Evolutionary conservation across 441 rosid species (phyloP).

Genomic region (Breynia disticha): DNA sequence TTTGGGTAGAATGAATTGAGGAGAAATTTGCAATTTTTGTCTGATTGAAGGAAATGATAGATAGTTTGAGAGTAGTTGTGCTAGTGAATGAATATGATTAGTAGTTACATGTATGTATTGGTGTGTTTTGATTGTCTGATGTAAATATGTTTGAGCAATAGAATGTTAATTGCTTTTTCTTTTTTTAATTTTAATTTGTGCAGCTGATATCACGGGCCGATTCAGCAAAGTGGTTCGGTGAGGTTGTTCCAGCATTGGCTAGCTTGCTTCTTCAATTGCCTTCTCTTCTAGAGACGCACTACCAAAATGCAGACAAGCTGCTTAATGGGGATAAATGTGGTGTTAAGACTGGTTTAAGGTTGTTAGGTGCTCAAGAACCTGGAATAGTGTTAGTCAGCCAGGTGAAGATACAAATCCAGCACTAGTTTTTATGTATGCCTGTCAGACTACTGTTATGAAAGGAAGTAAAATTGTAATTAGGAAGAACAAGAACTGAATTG

Average conservation of each 20-base stretch:
- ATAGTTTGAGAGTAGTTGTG: too few species aligned
- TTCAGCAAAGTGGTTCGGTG: slow-evolving; percentile 53
- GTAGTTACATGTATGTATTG: too few species aligned
- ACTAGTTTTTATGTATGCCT: not conserved
- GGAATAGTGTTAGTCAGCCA: slow-evolving; percentile 74
- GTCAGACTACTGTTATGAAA: too few species aligned
- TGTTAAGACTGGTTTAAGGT: slow-evolving; percentile 42
- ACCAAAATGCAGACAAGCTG: slow-evolving; percentile 31
- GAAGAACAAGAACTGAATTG: too few species aligned
- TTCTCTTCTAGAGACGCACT: slow-evolving; percentile 53
- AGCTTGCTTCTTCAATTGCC: slow-evolving; percentile 56
- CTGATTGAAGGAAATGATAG: too few species aligned
- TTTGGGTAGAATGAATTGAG: too few species aligned
- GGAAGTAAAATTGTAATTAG: not conserved
- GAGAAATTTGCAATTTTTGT: too few species aligned
- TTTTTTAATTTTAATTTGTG: not conserved
- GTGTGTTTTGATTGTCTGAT: not conserved
- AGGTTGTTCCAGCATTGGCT: slow-evolving; percentile 58
- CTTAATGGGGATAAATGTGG: slow-evolving; percentile 19
- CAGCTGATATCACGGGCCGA: slow-evolving; percentile 47
- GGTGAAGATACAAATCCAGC: slow-evolving; percentile 27
- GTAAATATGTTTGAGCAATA: not conserved
- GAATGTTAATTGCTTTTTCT: not conserved
- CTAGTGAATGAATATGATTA: too few species aligned
- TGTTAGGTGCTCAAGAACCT: slow-evolving; percentile 52